These are phyloP conservation scores for Platanthera guangdongensis DNA, from an alignment of 106 monocot genomes.

Conservation along the genomic window DNA sequence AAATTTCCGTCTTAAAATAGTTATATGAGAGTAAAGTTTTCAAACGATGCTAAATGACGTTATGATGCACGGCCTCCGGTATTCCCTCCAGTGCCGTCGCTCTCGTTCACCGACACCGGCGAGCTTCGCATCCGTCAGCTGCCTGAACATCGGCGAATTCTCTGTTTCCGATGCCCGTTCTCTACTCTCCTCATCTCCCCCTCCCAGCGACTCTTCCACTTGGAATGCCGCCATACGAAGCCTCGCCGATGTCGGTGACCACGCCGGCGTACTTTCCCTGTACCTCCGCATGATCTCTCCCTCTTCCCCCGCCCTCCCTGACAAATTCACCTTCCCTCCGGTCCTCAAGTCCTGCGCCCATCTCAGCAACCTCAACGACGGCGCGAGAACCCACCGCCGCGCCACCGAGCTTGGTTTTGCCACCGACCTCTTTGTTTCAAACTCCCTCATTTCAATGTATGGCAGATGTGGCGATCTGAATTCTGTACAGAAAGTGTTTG, in stretches of 20 bases:
- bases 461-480: slow-evolving; percentile 17
- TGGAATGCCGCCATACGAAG: slow-evolving; percentile 29
- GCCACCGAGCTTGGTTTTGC: slow-evolving; percentile 1
- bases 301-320: slow-evolving; percentile 9
- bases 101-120: neutral
- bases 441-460: slow-evolving; percentile 43
- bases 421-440: slow-evolving; percentile 18
- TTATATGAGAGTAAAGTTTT: no score
- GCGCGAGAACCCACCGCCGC: slow-evolving; percentile 14
- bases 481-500: slow-evolving; percentile 21
- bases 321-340: slow-evolving; percentile 42
- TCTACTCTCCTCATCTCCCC: slow-evolving; percentile 1
- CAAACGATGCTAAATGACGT: neutral
- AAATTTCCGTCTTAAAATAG: no score
- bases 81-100: slow-evolving; percentile 1
- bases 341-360: slow-evolving; percentile 39
- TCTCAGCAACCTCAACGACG: slow-evolving; percentile 18
- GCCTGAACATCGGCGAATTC: neutral
- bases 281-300: slow-evolving; percentile 27
- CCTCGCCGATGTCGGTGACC: slow-evolving; percentile 7
- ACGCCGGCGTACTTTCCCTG: slow-evolving; percentile 16
- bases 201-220: slow-evolving; percentile 17
- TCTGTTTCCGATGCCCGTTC: neutral
- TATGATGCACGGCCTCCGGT: neutral
- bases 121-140: neutral